These are phyloP conservation scores for Vickermania ingenoplastis DNA, from an alignment of 208 protist species.

Conservation along the genomic window DNA sequence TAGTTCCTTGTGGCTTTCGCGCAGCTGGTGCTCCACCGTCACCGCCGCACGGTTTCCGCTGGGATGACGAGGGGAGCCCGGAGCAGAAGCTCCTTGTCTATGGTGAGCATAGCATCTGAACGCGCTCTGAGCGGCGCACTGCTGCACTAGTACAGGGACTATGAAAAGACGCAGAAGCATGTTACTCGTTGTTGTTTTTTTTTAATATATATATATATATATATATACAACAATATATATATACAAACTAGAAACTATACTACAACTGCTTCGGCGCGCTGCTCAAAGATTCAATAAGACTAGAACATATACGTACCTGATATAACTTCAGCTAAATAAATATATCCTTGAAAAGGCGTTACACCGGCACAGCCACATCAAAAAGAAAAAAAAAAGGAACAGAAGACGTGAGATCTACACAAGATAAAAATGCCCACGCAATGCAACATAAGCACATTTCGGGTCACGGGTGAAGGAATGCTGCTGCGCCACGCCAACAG, in stretches of 20 bases:
- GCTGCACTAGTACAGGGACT: background rate
- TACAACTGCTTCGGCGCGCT: background rate
- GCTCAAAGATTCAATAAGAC: too few relatives aligned
- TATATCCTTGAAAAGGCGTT: conserved; percentile 1
- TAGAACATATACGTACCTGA: too few relatives aligned
- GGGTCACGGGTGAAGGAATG: too few relatives aligned
- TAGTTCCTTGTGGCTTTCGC: conserved; percentile 13
- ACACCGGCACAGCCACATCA: background rate
- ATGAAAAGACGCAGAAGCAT: background rate
- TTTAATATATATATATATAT: background rate
- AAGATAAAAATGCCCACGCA: too few relatives aligned
- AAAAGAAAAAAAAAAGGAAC: conserved; percentile 4
- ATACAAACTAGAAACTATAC: background rate
- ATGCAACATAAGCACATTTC: too few relatives aligned
- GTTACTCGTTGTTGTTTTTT: background rate
- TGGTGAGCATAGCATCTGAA: background rate
- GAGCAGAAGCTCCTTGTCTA: background rate
- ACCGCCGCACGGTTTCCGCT: background rate
- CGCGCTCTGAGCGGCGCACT: background rate
- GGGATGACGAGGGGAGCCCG: background rate
- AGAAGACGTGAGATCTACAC: too few relatives aligned
- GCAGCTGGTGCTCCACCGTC: background rate
- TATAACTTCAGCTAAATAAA: background rate
- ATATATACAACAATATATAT: conserved; percentile 2
- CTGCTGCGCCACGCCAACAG: too few relatives aligned